phyloP scores from a whole-genome alignment of 2,329 filamentous ascomycete species.

The Fusarium praegraminearum region DNA sequence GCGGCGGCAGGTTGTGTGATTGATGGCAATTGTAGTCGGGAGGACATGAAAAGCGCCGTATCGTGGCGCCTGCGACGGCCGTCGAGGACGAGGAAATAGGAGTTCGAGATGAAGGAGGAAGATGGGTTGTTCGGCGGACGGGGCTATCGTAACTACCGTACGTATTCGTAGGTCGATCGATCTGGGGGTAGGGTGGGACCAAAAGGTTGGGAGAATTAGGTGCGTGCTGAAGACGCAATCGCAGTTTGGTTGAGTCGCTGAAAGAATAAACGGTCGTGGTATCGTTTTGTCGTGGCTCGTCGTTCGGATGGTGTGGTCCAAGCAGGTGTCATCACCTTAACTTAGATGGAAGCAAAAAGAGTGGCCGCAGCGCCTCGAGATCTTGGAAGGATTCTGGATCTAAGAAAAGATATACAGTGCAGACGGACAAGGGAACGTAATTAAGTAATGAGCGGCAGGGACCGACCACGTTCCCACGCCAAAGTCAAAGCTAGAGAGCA shows the following conservation, averaged over 20 bases:
- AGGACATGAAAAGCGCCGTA: constrained; percentile 47
- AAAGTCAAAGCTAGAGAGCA: constrained; percentile 12
- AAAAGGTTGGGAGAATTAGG: constrained; percentile 11
- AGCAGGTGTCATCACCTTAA: constrained; percentile 15
- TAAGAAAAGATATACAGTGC: constrained; percentile 22
- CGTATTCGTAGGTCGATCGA: constrained; percentile 25
- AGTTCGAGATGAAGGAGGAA: constrained; percentile 13
- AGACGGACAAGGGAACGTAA: constrained; percentile 28
- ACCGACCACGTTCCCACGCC: constrained; percentile 47
- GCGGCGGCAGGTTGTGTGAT: constrained; percentile 56
- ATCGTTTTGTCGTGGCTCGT: constrained; percentile 39
- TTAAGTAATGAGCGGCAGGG: constrained; percentile 48
- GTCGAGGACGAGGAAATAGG: constrained; percentile 34
- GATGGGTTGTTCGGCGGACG: constrained; percentile 21
- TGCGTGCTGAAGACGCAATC: constrained; percentile 20
- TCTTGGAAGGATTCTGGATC: constrained; percentile 34
- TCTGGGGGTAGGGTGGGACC: constrained; percentile 27
- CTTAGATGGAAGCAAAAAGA: constrained; percentile 8
- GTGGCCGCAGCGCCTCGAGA: constrained; percentile 2
- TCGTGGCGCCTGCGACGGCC: constrained; percentile 43
- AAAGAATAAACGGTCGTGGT: constrained; percentile 29
- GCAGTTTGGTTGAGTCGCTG: constrained; percentile 7
- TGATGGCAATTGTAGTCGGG: constrained; percentile 48
- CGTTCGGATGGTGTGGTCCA: constrained; percentile 24
- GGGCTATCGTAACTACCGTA: constrained; percentile 9